Evolutionary conservation across 331 rosid species (phyloP).

Genomic region (Pyracantha coccinea): DNA sequence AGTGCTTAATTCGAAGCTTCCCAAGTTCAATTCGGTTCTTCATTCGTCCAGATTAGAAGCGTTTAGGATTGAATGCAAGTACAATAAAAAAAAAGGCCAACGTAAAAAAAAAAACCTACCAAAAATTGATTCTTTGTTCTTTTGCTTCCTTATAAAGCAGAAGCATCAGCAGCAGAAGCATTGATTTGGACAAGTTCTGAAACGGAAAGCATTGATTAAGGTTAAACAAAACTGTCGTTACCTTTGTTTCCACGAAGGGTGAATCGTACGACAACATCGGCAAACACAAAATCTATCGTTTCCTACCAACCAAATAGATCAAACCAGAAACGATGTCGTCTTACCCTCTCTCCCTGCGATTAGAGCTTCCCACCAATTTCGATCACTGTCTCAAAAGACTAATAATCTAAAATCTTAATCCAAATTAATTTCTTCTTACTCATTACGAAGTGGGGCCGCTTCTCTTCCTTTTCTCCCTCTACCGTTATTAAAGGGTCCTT

Average conservation of each 20-base stretch:
- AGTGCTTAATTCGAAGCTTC: not conserved
- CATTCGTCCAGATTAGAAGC: not conserved
- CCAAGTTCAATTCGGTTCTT: slow-evolving; percentile 1
- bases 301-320: not conserved
- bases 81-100: too few relatives aligned
- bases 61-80: not conserved
- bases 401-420: not conserved
- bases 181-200: not conserved
- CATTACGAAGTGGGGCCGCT: slow-evolving; percentile 7
- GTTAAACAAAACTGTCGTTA: not conserved
- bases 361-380: not conserved
- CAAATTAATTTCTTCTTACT: not conserved
- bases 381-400: not conserved
- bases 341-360: not conserved
- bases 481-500: not conserved
- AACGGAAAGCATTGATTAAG: not conserved
- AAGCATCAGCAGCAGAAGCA: not conserved
- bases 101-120: not conserved
- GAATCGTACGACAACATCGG: not conserved
- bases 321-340: slow-evolving; percentile 2
- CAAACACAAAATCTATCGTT: not conserved
- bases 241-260: not conserved
- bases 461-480: not conserved
- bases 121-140: not conserved
- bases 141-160: slow-evolving; percentile 3